phyloP scores from a whole-genome alignment of 306 rosid species.

The Quercus rubra region DNA sequence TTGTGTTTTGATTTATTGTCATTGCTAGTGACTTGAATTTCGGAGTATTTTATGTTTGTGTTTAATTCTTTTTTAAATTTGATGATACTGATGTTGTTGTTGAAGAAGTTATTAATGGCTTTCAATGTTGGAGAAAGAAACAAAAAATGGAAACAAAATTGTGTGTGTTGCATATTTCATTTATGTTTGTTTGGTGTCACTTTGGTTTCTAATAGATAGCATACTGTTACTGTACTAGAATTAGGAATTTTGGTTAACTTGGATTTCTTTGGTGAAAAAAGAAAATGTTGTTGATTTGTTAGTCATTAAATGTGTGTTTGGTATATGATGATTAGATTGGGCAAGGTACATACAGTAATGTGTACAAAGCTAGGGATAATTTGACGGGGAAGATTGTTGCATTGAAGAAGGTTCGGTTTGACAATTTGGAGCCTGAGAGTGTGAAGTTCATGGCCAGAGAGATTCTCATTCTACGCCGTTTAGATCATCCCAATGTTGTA shows the following conservation, averaged over 20 bases:
- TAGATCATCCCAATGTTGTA: conserved; percentile 86
- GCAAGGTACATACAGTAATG: conserved; percentile 92
- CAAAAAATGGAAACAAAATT: no score
- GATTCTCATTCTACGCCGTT: conserved; percentile 77
- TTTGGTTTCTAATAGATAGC: conserved; percentile 3
- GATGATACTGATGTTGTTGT: conserved; percentile 2
- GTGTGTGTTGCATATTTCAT: no score
- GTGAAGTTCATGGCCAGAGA: conserved; percentile 92
- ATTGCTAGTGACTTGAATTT: no score
- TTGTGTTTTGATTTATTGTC: background rate
- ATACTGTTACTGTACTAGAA: no score
- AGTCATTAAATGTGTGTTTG: background rate
- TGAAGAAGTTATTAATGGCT: background rate
- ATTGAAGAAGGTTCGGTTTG: conserved; percentile 83
- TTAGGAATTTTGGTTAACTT: no score
- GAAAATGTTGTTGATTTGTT: conserved; percentile 16
- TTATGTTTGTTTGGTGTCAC: background rate
- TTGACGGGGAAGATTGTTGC: conserved; percentile 79
- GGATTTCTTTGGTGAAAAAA: background rate
- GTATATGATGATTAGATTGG: conserved; percentile 60
- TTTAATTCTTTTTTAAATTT: background rate
- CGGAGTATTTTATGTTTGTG: no score
- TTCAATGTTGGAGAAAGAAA: no score
- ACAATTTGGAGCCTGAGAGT: conserved; percentile 92
- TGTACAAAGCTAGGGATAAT: conserved; percentile 87